Percentiles rank a stretch among this genome's conserved stretches.
phyloP scores from a whole-genome alignment of 768 basidiomycete genomes.

The Hydnum rufescens region DNA sequence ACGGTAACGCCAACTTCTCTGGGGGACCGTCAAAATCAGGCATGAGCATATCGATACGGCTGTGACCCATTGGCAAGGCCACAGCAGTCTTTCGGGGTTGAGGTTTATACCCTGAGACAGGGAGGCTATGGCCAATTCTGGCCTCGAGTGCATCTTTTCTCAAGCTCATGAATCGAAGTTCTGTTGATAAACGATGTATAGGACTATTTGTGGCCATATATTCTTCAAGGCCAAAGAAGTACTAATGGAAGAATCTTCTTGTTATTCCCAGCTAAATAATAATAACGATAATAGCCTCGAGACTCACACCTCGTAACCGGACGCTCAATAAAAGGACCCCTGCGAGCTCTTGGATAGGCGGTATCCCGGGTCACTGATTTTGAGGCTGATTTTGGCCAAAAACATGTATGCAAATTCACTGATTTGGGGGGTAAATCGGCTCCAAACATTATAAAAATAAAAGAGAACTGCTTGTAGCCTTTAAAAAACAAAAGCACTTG shows the following conservation, averaged over 20 bases:
- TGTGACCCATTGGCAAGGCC: neutral
- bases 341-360: too few relatives aligned
- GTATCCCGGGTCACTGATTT: too few relatives aligned
- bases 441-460: too few relatives aligned
- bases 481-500: too few relatives aligned
- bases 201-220: neutral
- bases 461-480: too few relatives aligned
- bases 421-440: too few relatives aligned
- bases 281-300: neutral
- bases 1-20: neutral
- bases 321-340: too few relatives aligned
- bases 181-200: neutral
- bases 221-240: neutral
- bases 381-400: too few relatives aligned
- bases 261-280: neutral
- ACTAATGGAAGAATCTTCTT: neutral
- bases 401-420: too few relatives aligned
- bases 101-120: neutral
- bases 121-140: neutral
- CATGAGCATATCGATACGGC: neutral
- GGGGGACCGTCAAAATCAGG: neutral
- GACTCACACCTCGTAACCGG: too few relatives aligned
- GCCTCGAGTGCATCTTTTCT: too few relatives aligned
- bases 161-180: neutral
- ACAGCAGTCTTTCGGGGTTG: neutral